Conservation (phyloP, 106 monocot species). For the Dioscorea dumetorum region DNA sequence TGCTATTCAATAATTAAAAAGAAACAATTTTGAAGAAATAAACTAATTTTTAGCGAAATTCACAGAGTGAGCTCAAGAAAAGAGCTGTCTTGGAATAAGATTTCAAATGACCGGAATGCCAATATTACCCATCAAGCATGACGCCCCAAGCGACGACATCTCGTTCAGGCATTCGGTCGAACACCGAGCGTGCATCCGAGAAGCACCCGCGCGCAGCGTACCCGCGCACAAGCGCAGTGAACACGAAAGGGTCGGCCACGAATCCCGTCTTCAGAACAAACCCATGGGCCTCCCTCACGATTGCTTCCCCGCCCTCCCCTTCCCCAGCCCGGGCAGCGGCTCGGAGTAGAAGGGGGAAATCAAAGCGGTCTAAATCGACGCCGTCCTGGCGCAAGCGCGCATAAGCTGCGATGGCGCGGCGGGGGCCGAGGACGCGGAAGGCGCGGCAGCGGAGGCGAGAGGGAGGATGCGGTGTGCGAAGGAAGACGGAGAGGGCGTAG, state of each 20-base stretch:
- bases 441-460: conserved; percentile 34
- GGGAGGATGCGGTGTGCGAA: conserved; percentile 19
- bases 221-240: conserved; percentile 48
- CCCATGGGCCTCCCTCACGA: conserved; percentile 45
- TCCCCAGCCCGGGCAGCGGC: conserved; percentile 17
- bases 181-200: conserved; percentile 53
- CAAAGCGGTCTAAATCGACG: conserved; percentile 32
- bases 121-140: conserved; percentile 63
- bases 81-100: too few species aligned
- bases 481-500: conserved; percentile 57
- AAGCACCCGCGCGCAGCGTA: conserved; percentile 25
- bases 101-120: too few species aligned
- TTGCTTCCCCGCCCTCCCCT: not conserved
- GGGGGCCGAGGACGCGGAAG: conserved; percentile 28
- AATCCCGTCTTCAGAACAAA: conserved; percentile 47
- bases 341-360: conserved; percentile 46
- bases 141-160: conserved; percentile 82
- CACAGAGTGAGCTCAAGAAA: too few species aligned
- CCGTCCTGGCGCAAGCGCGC: conserved; percentile 24
- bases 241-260: conserved; percentile 51
- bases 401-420: conserved; percentile 31
- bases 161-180: conserved; percentile 54
- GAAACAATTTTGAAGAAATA: not conserved
- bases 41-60: too few species aligned
- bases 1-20: not conserved